These are phyloP conservation scores for Hanseniaspora pseudoguilliermondii DNA, from an alignment of 805 yeast species.

Conservation along the genomic window DNA sequence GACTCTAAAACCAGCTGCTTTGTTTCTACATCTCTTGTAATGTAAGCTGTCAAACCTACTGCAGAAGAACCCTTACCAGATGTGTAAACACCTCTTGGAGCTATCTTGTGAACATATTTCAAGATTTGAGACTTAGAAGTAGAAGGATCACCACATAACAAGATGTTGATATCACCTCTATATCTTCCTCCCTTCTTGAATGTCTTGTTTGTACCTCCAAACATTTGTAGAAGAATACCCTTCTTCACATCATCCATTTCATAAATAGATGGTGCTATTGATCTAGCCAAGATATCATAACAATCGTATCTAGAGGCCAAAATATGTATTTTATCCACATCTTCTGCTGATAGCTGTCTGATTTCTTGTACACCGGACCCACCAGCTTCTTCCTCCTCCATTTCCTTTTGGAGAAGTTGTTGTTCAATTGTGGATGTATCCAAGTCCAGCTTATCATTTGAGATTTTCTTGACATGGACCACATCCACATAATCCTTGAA, in stretches of 20 bases:
- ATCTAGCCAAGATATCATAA: conserved; percentile 74
- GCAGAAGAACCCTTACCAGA: conserved; percentile 99
- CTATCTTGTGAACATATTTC: conserved; percentile 91
- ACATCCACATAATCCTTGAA: conserved; percentile 91
- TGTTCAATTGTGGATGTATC: conserved; percentile 54
- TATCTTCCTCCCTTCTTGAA: conserved; percentile 85
- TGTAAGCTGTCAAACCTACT: conserved; percentile 94
- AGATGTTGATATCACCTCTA: conserved; percentile 87
- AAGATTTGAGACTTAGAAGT: conserved; percentile 90
- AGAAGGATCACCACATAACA: conserved; percentile 96
- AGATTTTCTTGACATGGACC: conserved; percentile 80
- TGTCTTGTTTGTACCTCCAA: conserved; percentile 88
- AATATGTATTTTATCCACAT: conserved; percentile 49
- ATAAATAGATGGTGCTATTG: conserved; percentile 92
- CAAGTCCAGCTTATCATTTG: conserved; percentile 64
- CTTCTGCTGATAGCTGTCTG: conserved; percentile 55
- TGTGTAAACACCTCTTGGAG: conserved; percentile 95
- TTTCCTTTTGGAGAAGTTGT: conserved; percentile 36
- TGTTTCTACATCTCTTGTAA: conserved; percentile 87
- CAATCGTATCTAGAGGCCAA: conserved; percentile 60
- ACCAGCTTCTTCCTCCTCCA: conserved; percentile 34
- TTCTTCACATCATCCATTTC: conserved; percentile 95
- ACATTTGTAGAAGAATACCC: conserved; percentile 81
- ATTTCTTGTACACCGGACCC: conserved; percentile 66
- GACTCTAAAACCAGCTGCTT: conserved; percentile 85